Evolutionary conservation across 2,329 filamentous ascomycete species (phyloP), one percentile per base, ranked within the genome.

Genomic region (Aspergillus felis): DNA sequence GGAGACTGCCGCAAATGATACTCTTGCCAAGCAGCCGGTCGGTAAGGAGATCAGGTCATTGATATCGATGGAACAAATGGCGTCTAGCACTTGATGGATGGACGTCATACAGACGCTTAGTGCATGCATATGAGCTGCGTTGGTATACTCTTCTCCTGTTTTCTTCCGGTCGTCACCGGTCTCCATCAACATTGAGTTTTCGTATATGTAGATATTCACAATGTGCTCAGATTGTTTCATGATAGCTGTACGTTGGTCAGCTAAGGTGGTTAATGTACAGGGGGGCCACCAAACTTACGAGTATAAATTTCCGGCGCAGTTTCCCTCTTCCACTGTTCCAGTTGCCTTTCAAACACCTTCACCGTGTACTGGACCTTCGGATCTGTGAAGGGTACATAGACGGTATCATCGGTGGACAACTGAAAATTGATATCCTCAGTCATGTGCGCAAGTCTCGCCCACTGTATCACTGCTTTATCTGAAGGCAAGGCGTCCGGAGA

Each of bases 141-240:
- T 84, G 5, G 76, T 69, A 20, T 70, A 62, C 3, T 62, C 62
- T 47, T 69, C 54, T 56, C 68, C 59, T 27, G 56, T 22, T 4
- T 60, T 42, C 7, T 61, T 64, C 3, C 57, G 50, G 14, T 61
- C 81, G 7, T 84, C 80, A 2, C 80, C 78, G 22, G 77, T 79
- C 53, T 89, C 86, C 8, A 83, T 79, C 61, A 90, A 86, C 61
- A 92, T 83, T 2, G 84, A 86, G 54, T 90, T 84, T 71, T 92
- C 90, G 69, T 92, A 87, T 77, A 92, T 86, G 68, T 89, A 91
- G 3, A 92, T 76, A 60, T 81, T 87, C 38, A 90, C 70, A 1
- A 88, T 82, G 61, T 87, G 79, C 62, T 90, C 86, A 59, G 83
- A 83, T 62, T 91, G 81, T 20, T 78, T 76, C 49, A 91, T 76